Evolutionary conservation across 768 basidiomycete genomes (phyloP).

Genomic region (Boletus rex-veris): DNA sequence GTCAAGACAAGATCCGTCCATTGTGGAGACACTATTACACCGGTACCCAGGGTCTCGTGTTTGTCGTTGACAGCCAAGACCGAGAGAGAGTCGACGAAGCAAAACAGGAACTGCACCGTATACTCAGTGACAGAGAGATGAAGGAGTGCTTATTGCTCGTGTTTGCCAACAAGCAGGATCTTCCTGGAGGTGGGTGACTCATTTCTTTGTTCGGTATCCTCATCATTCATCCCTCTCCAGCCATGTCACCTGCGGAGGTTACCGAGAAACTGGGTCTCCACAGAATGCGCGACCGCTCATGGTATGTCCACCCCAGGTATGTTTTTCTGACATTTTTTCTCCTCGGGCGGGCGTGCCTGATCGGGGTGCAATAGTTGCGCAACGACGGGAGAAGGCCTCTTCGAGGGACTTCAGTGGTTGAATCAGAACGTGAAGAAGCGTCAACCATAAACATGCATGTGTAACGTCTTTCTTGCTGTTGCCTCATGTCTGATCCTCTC

Average conservation of each 20-base stretch:
- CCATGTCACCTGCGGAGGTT: conserved; percentile 99
- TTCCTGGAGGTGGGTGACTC: conserved; percentile 77
- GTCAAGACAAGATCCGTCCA: conserved; percentile 99
- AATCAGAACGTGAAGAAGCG: conserved; percentile 97
- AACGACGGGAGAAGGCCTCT: conserved; percentile 93
- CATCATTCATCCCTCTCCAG: conserved; percentile 30
- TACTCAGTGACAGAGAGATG: conserved; percentile 97
- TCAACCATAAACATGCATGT: conserved; percentile 51
- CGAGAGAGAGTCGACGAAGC: conserved; percentile 95
- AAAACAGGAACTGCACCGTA: conserved; percentile 91
- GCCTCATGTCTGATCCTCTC: conserved; percentile 9
- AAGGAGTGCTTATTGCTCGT: conserved; percentile 94
- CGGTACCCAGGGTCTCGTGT: conserved; percentile 96
- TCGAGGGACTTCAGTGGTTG: conserved; percentile 96
- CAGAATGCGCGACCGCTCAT: conserved; percentile 93
- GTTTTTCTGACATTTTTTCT: conserved; percentile 1
- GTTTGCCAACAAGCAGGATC: conserved; percentile 99
- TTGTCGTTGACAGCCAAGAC: conserved; percentile 97
- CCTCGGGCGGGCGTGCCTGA: background rate
- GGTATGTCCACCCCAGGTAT: conserved; percentile 99
- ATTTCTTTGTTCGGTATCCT: background rate
- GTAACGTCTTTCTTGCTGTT: conserved; percentile 13
- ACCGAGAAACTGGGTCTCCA: conserved; percentile 96
- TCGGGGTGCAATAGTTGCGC: conserved; percentile 64
- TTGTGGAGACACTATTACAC: conserved; percentile 99